Base-by-base conservation (phyloP, 306 rosid species). In the Cucumis cinereus region DNA sequence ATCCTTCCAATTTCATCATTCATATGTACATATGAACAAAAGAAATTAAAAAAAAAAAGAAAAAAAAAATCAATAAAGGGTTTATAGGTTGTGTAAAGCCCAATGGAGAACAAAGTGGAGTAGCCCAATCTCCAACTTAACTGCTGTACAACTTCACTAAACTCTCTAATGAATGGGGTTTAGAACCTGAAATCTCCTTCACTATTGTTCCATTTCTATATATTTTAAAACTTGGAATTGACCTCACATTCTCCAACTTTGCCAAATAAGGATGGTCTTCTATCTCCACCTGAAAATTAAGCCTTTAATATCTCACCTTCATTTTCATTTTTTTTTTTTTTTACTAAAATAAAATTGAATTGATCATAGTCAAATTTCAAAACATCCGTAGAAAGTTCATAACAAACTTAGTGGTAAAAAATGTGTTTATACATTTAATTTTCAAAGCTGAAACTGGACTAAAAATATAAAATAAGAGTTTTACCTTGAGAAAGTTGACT, bases 201-300 rank as follows among this genome's bases (percentile, higher is more conserved):
- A 91, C 96, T 77, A 88, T 86, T 78, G 91, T 86, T 70, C 98
- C 98, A 43, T 93, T 93, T 85, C 89, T 93, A 85, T 93, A 93
- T 82, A 93, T 93, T 83, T 85, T 91, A 82, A 91, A 93, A n/a
- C 90, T 85, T 38, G 98, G 98, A 24, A 89, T 43, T 16, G 85
- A 80, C 69, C 79, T 86, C 79, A 93, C 94, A 13, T 83, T 86
- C 88, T 91, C 98, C 78, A 88, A 84, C 83, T 93, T 93, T 10
- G 89, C 89, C 59, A 93, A 77, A 86, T 85, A 90, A 1, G 98
- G 97, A 45, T 91, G 92, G 56, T 93, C 96, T 77, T 93, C 98
- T 40, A 91, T 85, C 79, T 91, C 98, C 74, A 93, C 97, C 98
- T 93, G 80, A 78, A 68, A n/a, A n/a, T n/a, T n/a, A n/a, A n/a